Conservation (phyloP, 108 stramenopile species). For the Poteriospumella lacustris region DNA sequence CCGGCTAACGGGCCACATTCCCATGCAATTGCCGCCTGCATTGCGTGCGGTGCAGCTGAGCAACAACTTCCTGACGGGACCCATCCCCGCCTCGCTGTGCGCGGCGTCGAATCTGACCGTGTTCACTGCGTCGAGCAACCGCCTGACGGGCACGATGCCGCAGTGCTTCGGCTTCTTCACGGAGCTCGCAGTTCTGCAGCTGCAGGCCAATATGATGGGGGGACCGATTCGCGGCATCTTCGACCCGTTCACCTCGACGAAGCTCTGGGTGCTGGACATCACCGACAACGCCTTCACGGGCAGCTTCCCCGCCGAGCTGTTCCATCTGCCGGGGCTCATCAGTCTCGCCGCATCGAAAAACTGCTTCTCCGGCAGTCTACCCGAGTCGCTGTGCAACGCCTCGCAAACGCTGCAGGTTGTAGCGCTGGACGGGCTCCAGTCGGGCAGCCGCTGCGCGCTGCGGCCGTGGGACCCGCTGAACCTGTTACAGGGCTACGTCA, state of each 20-base stretch:
- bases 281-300: not conserved
- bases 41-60: too few species aligned
- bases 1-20: too few species aligned
- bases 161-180: not conserved
- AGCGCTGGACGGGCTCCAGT: not conserved
- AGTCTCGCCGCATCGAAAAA: conserved; percentile 17
- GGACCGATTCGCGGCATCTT: not conserved
- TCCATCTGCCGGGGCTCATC: not conserved
- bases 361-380: conserved; percentile 17
- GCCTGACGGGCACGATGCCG: not conserved
- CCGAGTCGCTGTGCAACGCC: not conserved
- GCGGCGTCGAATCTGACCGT: not conserved
- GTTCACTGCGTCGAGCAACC: not conserved
- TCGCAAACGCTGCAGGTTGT: not conserved
- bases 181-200: not conserved
- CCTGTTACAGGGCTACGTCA: not conserved
- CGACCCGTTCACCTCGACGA: not conserved
- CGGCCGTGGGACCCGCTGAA: not conserved
- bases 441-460: not conserved
- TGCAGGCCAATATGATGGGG: not conserved
- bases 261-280: not conserved
- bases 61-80: too few species aligned
- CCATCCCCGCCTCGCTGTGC: not conserved
- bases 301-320: not conserved
- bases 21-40: too few species aligned